Evolutionary conservation across 1,284 basidiomycete species (phyloP), one percentile per base, ranked within the genome.

Genomic region (Sanguinoderma infundibulare): DNA sequence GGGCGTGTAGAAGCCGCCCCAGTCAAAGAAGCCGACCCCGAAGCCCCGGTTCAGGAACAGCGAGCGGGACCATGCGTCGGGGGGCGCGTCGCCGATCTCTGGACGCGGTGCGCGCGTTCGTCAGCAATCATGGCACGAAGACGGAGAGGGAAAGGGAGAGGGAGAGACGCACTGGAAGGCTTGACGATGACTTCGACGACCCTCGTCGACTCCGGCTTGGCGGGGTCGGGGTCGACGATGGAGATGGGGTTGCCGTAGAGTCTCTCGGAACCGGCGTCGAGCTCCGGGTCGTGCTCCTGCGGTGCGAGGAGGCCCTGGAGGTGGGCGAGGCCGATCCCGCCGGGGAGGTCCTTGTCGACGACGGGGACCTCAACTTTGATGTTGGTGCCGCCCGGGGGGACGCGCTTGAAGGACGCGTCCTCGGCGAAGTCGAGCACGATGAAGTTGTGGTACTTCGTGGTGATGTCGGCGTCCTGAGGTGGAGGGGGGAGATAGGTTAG

Each of bases 401-500:
- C 64, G 15, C 72, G 73, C 36, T 75, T 58, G 40, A 78, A 69
- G 2, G 83, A 78, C 20, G 73, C 74, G 7, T 77, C 70, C 28
- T 82, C 77, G 35, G 74, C 74, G 66, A 86, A 87, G 7, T 78
- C 70, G 1, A 80, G 74, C 65, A 75, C 78, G 30, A 82, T 73
- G 28, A 76, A 72, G 38, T 73, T 69, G 57, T 79, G 78, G 65
- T 84, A 85, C 26, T 66, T 67, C 1, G 75, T 72, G 2, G 70
- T 67, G 34, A 78, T 64, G 63, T 86, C 83, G 14, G 62, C 72
- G 62, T 87, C 86, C 86, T 88, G 62, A 30, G 28, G 14, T 39
- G 38, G 10, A n/a, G 35, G 1, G 42, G 22, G 2, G 35, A 9
- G 10, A 40, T 17, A 1, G 14, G 26, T 50, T 8, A 20, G n/a